These are phyloP conservation scores for Trichophyton simii DNA, from an alignment of 2,329 filamentous ascomycete genomes.

Conservation along the genomic window DNA sequence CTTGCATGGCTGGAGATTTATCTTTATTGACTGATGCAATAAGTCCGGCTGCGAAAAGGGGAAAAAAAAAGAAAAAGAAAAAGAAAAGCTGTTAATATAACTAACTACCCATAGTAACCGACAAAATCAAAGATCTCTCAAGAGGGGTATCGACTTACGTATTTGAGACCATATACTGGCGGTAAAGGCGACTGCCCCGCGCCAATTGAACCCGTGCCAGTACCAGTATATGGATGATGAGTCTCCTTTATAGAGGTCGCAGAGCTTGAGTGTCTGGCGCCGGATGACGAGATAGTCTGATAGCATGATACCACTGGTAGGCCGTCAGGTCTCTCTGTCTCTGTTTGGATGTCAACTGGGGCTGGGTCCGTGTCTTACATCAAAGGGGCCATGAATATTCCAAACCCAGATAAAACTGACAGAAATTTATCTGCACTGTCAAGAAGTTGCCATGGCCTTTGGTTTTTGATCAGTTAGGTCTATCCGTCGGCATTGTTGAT, in stretches of 20 bases:
- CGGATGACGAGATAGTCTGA: constrained; percentile 26
- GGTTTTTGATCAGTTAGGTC: constrained; percentile 18
- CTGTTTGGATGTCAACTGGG: background rate
- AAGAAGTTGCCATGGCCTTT: constrained; percentile 42
- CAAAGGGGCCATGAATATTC: constrained; percentile 36
- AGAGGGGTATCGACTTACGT: background rate
- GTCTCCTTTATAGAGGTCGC: constrained; percentile 31
- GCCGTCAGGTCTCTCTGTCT: background rate
- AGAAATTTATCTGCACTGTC: constrained; percentile 37
- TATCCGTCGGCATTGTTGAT: background rate
- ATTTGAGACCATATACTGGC: constrained; percentile 7
- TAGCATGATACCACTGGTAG: constrained; percentile 20
- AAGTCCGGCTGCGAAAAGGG: constrained; percentile 22
- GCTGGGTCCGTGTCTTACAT: background rate
- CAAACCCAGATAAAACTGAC: constrained; percentile 34
- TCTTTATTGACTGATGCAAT: constrained; percentile 21
- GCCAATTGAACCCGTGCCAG: constrained; percentile 33
- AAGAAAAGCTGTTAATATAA: too few relatives aligned
- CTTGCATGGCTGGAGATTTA: constrained; percentile 15
- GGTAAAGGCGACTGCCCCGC: constrained; percentile 22
- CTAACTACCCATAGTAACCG: too few relatives aligned
- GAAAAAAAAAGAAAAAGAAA: too few relatives aligned
- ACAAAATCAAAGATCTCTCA: background rate
- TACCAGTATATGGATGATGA: constrained; percentile 34
- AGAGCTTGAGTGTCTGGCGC: constrained; percentile 29